These are phyloP conservation scores for Pyricularia grisea DNA, from an alignment of 2,329 filamentous ascomycete species.

Conservation along the genomic window DNA sequence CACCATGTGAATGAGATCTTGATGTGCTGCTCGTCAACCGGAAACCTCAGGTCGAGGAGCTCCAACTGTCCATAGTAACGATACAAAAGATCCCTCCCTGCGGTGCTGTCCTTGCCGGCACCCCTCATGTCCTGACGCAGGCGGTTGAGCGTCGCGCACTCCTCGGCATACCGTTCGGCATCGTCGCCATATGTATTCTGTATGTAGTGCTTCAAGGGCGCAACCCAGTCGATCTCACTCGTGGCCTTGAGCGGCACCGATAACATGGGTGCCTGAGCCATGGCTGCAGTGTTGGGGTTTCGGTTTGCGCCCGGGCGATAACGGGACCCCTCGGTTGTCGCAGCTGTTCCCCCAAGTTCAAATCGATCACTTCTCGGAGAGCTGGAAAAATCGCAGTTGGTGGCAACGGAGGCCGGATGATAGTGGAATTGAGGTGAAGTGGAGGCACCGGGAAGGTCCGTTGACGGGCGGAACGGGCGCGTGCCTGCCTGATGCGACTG, in stretches of 20 bases:
- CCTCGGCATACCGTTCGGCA: conserved; percentile 88
- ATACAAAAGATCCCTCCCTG: conserved; percentile 87
- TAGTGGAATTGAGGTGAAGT: not conserved
- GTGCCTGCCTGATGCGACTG: not conserved
- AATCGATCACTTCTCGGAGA: not conserved
- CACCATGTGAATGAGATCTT: conserved; percentile 99
- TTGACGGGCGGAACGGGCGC: not conserved
- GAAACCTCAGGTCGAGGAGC: conserved; percentile 86
- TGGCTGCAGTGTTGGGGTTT: conserved; percentile 22
- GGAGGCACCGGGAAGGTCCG: not conserved
- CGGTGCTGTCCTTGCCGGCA: conserved; percentile 90
- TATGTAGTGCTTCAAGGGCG: conserved; percentile 87
- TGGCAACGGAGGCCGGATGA: not conserved
- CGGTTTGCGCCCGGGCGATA: not conserved
- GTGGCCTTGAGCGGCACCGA: conserved; percentile 87
- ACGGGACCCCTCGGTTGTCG: not conserved
- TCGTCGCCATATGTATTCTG: conserved; percentile 91
- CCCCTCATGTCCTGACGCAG: conserved; percentile 97
- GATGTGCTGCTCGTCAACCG: conserved; percentile 97
- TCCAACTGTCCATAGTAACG: conserved; percentile 97
- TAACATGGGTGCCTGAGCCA: conserved; percentile 90
- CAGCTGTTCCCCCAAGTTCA: not conserved
- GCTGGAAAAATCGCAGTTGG: not conserved
- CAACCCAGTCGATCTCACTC: conserved; percentile 97
- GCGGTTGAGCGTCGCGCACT: conserved; percentile 89